Conservation (phyloP, 2,329 filamentous ascomycete species). For the Aspergillus melleus region DNA sequence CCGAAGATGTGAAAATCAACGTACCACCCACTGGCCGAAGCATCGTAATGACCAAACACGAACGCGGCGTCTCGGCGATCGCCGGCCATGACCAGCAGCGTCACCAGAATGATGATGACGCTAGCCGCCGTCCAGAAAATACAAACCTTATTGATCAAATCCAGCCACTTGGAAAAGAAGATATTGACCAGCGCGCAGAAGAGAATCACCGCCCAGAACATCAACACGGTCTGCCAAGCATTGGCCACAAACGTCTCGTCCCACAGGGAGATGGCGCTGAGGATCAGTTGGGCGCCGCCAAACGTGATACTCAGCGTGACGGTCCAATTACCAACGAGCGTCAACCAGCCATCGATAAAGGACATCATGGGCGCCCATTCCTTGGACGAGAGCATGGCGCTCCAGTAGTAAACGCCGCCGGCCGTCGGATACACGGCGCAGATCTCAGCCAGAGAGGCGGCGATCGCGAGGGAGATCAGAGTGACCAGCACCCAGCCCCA, state of each 20-base stretch:
- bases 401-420: slow-evolving; percentile 71
- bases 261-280: slow-evolving; percentile 68
- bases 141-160: slow-evolving; percentile 70
- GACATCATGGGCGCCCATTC: slow-evolving; percentile 67
- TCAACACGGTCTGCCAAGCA: slow-evolving; percentile 68
- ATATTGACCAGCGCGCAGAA: slow-evolving; percentile 65
- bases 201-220: slow-evolving; percentile 71
- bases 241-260: slow-evolving; percentile 68
- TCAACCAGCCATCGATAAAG: slow-evolving; percentile 72
- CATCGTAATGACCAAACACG: slow-evolving; percentile 69
- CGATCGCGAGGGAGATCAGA: slow-evolving; percentile 63
- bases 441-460: slow-evolving; percentile 67
- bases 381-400: slow-evolving; percentile 65
- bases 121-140: slow-evolving; percentile 70
- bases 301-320: slow-evolving; percentile 69
- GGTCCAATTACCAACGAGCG: slow-evolving; percentile 73
- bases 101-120: slow-evolving; percentile 67
- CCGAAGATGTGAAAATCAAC: slow-evolving; percentile 12
- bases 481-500: slow-evolving; percentile 70
- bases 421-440: slow-evolving; percentile 68
- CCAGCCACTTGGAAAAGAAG: slow-evolving; percentile 62
- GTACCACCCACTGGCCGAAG: slow-evolving; percentile 63
- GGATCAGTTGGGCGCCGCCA: slow-evolving; percentile 67
- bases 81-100: slow-evolving; percentile 62
- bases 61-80: slow-evolving; percentile 59